Evolutionary conservation across 2,329 filamentous ascomycete species (phyloP), one percentile per base, ranked within the genome.

Genomic region (Fusarium humuli): DNA sequence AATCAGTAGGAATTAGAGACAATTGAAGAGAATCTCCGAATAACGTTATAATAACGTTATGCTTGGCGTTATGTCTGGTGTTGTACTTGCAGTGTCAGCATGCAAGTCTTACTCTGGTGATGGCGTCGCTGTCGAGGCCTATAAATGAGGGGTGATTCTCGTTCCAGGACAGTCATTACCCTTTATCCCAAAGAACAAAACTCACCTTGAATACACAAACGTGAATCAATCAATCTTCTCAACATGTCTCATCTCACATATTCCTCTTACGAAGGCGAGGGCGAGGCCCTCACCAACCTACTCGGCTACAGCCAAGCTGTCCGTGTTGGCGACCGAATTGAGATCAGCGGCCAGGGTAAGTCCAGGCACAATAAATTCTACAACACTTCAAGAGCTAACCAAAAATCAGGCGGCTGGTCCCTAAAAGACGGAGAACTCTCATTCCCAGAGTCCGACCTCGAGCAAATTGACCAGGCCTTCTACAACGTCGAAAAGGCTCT

Each of bases 401-500:
- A 4, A 5, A 0, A 12, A 4, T 1, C 13, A 81, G 79, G 77
- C 16, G 79, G 76, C 6, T 80, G 79, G 76, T 62, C 73, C 2
- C 65, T 65, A 2, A 22, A 65, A 7, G 69, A 69, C 0, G 61
- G 63, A 4, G 48, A 47, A 3, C 30, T 81, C 79, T 50, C 72
- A 75, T 76, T 85, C 47, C 60, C 73, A 57, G 68, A 67, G 5
- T 77, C 81, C 11, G 75, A 83, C 34, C 78, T 80, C 34, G 77
- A 77, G 0, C 78, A 86, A 56, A 83, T 86, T 49, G 82, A 83
- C 54, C 78, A 82, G 64, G 84, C 86, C 0, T 89, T 90, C 69
- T 72, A 73, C 0, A 90, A 89, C 59, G 84, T 89, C 6, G 84
- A 90, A 4, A 72, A 79, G 2, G 77, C 75, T 9, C 76, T 89